Conservation (phyloP, 2,329 filamentous ascomycete species). For the Trichoderma brevicompactum region DNA sequence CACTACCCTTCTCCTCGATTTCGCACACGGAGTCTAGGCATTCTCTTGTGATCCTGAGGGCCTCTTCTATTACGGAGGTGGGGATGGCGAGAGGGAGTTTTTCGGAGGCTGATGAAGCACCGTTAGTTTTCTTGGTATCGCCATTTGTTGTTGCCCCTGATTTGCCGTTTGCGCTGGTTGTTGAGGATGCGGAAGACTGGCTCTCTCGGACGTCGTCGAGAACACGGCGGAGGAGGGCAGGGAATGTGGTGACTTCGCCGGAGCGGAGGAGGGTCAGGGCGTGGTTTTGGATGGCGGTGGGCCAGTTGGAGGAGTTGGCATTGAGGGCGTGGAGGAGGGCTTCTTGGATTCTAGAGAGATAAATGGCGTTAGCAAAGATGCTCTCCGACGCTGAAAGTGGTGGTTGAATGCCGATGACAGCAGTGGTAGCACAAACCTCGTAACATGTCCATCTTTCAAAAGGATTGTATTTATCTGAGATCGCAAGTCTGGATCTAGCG, state of each 20-base stretch:
- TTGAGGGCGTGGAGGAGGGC: conserved; percentile 65
- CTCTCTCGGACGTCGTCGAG: conserved; percentile 65
- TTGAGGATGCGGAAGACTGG: conserved; percentile 38
- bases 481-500: conserved; percentile 63
- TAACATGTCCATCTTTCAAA: conserved; percentile 62
- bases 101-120: conserved; percentile 34
- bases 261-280: conserved; percentile 64
- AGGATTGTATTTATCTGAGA: conserved; percentile 65
- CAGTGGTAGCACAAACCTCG: conserved; percentile 52
- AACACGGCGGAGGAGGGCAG: conserved; percentile 62
- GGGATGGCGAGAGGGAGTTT: conserved; percentile 59
- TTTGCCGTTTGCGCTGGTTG: conserved; percentile 41
- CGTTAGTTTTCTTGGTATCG: conserved; percentile 38
- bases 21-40: conserved; percentile 58
- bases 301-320: conserved; percentile 65
- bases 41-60: conserved; percentile 62
- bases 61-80: conserved; percentile 63
- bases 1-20: conserved; percentile 40
- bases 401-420: not conserved
- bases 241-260: conserved; percentile 63
- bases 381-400: too few species aligned
- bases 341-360: conserved; percentile 62
- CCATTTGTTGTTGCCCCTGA: conserved; percentile 38
- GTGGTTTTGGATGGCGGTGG: conserved; percentile 62
- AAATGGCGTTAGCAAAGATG: not conserved